Evolutionary conservation across 345 rosid species (phyloP).

Genomic region (Populus ilicifolia): DNA sequence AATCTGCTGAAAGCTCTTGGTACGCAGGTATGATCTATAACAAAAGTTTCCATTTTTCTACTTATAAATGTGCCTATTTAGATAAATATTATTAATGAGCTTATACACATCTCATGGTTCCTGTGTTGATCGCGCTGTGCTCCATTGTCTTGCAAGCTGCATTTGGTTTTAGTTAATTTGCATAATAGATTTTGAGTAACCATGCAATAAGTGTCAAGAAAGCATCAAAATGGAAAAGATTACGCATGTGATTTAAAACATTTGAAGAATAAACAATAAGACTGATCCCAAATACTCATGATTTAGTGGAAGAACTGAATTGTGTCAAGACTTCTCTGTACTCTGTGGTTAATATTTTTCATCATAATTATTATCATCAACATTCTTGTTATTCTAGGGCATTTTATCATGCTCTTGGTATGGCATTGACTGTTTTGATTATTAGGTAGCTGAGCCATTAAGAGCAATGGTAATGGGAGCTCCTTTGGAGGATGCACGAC

Average conservation of each 20-base stretch:
- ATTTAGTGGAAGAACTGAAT: background rate
- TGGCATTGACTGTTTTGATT: conserved; percentile 19
- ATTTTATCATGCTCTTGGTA: conserved; percentile 5
- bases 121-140: background rate
- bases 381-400: background rate
- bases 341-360: background rate
- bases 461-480: conserved; percentile 95
- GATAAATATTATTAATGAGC: background rate
- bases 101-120: background rate
- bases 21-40: conserved; percentile 62
- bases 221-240: background rate
- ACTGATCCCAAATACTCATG: background rate
- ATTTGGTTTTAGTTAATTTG: background rate
- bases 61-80: background rate
- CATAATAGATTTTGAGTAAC: background rate
- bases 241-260: background rate
- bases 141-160: background rate
- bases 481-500: conserved; percentile 92
- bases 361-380: background rate
- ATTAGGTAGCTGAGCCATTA: conserved; percentile 89
- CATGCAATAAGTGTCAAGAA: background rate
- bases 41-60: background rate
- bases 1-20: conserved; percentile 77
- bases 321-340: background rate
- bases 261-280: background rate